A percentile compares a stretch with the other conserved stretches of the same genome.
These are phyloP conservation scores for Paecilomyces sp. DNA, from an alignment of 2,329 filamentous ascomycete species.

Conservation along the genomic window DNA sequence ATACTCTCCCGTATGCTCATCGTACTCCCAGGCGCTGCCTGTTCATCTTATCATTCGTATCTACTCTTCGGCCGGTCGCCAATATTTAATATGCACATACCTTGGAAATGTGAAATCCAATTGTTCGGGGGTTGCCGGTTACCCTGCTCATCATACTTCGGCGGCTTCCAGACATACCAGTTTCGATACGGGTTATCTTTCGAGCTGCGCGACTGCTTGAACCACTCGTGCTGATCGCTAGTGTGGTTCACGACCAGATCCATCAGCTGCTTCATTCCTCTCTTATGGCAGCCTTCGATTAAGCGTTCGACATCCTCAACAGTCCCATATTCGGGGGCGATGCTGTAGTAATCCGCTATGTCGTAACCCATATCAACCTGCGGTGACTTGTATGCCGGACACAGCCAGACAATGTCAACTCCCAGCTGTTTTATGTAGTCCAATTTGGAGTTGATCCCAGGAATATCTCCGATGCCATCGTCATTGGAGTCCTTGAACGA, in stretches of 20 bases:
- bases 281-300: conserved; percentile 52
- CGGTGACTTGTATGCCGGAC: conserved; percentile 45
- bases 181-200: conserved; percentile 58
- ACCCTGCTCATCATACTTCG: conserved; percentile 49
- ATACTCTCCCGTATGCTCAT: conserved; percentile 65
- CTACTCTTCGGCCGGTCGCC: background rate
- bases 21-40: conserved; percentile 50
- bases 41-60: conserved; percentile 25
- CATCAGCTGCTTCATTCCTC: conserved; percentile 64
- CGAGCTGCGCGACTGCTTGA: conserved; percentile 57
- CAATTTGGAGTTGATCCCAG: conserved; percentile 57
- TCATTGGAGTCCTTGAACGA: conserved; percentile 47
- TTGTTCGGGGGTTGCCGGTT: conserved; percentile 66
- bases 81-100: conserved; percentile 11
- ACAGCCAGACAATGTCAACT: conserved; percentile 54
- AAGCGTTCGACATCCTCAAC: conserved; percentile 58
- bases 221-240: conserved; percentile 65
- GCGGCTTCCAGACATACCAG: conserved; percentile 58
- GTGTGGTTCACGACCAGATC: conserved; percentile 77
- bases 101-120: conserved; percentile 50
- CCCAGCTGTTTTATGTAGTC: conserved; percentile 59
- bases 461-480: conserved; percentile 57
- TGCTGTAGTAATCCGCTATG: conserved; percentile 55
- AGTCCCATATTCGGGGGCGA: conserved; percentile 60
- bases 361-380: conserved; percentile 51